Percentiles rank a stretch among this genome's conserved stretches.
phyloP scores from a whole-genome alignment of 768 basidiomycete species.

The Dictyophora rubrovolvata region DNA sequence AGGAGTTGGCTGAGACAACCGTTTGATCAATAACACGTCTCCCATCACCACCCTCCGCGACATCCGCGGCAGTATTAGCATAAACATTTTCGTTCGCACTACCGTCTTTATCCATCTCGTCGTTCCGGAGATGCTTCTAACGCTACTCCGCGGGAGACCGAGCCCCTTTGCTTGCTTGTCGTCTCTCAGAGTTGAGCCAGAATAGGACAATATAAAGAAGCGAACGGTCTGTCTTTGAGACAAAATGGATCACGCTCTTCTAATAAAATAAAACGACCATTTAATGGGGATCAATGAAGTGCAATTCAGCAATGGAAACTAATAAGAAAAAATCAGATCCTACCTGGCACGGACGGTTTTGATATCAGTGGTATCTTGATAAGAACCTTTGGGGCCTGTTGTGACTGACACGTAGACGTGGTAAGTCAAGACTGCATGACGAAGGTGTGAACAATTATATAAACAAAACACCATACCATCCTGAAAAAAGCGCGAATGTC shows the following conservation, averaged over 20 bases:
- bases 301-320: too few relatives aligned
- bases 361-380: constrained; percentile 68
- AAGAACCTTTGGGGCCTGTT: constrained; percentile 69
- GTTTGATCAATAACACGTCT: too few relatives aligned
- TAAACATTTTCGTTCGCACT: not conserved
- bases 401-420: constrained; percentile 42
- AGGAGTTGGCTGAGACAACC: too few relatives aligned
- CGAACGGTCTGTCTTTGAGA: constrained; percentile 53
- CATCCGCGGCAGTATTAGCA: not conserved
- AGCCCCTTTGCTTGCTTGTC: not conserved
- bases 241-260: constrained; percentile 89
- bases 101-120: not conserved
- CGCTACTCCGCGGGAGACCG: not conserved
- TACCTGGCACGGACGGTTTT: constrained; percentile 79
- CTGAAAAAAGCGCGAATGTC: constrained; percentile 75
- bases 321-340: constrained; percentile 20
- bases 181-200: not conserved
- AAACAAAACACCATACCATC: constrained; percentile 47
- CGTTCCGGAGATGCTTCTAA: not conserved
- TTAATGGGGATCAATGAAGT: not conserved
- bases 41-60: too few relatives aligned
- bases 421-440: not conserved
- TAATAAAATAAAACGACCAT: constrained; percentile 73
- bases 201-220: not conserved
- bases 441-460: not conserved